A percentile compares a stretch with the other conserved stretches of the same genome.
phyloP scores from a whole-genome alignment of 495 filamentous ascomycete genomes.

The Neurospora tetrasperma region DNA sequence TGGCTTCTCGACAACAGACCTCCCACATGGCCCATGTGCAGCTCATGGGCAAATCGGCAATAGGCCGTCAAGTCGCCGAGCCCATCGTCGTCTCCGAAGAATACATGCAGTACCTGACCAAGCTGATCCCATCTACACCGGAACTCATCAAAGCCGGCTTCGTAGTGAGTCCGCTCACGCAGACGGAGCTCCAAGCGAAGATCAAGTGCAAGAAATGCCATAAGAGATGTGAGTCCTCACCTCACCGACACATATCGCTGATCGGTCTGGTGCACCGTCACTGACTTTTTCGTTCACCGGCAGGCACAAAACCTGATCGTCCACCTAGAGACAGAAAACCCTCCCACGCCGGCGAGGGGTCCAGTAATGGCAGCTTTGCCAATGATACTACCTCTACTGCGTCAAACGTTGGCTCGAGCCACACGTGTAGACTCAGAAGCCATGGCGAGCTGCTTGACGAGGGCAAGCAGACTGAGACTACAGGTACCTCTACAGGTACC shows the following conservation, averaged over 20 bases:
- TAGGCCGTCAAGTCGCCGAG: background rate
- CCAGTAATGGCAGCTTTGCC: background rate
- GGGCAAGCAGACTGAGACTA: background rate
- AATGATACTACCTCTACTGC: no score
- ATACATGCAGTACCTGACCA: conserved; percentile 1
- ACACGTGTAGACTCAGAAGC: background rate
- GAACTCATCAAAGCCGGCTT: background rate
- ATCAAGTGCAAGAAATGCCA: conserved; percentile 1
- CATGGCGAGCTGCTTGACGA: background rate
- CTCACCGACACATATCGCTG: no score
- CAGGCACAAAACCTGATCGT: background rate
- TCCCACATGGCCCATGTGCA: background rate
- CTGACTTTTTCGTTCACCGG: no score
- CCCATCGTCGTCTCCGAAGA: background rate
- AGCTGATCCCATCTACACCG: background rate
- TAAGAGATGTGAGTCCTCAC: background rate
- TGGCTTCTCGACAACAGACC: background rate
- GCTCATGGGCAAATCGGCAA: background rate
- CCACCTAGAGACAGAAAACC: background rate
- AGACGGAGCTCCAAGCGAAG: background rate
- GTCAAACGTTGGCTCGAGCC: background rate
- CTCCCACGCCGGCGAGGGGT: background rate
- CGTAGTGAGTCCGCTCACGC: background rate
- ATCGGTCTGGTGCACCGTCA: no score
- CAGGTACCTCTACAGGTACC: no score